These are phyloP conservation scores for Sutorius eximius DNA, from an alignment of 1,284 basidiomycete genomes.

Conservation along the genomic window DNA sequence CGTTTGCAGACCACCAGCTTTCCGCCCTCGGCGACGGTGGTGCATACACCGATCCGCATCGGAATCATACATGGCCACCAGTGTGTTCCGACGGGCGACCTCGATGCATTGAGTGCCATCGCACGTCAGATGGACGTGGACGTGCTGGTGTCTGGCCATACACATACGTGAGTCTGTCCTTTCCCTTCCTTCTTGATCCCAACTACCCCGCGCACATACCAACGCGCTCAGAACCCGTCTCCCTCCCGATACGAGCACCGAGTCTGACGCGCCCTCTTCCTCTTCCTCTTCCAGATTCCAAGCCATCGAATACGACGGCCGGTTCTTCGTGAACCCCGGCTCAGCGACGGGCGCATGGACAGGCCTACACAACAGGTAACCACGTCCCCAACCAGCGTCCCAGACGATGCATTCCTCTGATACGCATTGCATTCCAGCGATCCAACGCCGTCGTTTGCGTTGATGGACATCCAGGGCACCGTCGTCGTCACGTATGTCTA, in stretches of 20 bases:
- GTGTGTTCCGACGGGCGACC: conserved; percentile 88
- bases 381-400: neutral
- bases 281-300: conserved; percentile 66
- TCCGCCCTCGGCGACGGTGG: conserved; percentile 81
- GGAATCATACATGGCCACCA: conserved; percentile 96
- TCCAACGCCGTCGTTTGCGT: conserved; percentile 80
- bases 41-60: conserved; percentile 87
- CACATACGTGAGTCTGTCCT: conserved; percentile 73
- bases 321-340: conserved; percentile 97
- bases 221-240: neutral
- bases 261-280: neutral
- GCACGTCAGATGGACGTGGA: conserved; percentile 98
- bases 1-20: conserved; percentile 59
- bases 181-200: neutral
- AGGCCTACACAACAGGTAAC: conserved; percentile 67
- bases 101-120: conserved; percentile 83
- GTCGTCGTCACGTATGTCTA: conserved; percentile 97
- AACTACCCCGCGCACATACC: neutral
- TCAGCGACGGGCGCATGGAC: conserved; percentile 95
- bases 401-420: conserved; percentile 7
- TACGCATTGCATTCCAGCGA: conserved; percentile 40
- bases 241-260: neutral
- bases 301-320: conserved; percentile 86
- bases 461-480: conserved; percentile 94
- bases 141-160: conserved; percentile 91